Conservation (phyloP, 2,329 filamentous ascomycete species). For the Xylariaceae sp. region DNA sequence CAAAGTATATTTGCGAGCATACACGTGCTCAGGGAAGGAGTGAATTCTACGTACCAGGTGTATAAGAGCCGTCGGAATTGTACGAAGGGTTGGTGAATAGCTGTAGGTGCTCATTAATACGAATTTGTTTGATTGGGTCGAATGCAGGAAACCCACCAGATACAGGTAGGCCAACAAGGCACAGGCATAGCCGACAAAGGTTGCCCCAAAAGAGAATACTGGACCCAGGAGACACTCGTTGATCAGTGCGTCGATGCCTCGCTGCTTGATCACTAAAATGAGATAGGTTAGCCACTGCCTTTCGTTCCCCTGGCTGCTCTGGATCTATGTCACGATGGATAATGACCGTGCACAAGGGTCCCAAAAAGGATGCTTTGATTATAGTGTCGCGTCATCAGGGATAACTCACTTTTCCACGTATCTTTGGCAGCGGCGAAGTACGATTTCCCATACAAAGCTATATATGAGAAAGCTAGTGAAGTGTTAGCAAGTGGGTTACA, state of each 20-base stretch:
- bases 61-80: slow-evolving; percentile 21
- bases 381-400: too few relatives aligned
- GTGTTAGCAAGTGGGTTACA: too few relatives aligned
- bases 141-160: slow-evolving; percentile 72
- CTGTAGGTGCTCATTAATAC: slow-evolving; percentile 11
- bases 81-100: slow-evolving; percentile 23
- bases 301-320: too few relatives aligned
- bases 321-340: too few relatives aligned
- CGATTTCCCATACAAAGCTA: slow-evolving; percentile 85
- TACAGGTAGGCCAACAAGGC: slow-evolving; percentile 84
- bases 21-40: too few relatives aligned
- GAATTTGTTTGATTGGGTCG: not conserved
- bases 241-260: slow-evolving; percentile 83
- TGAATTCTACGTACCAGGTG: slow-evolving; percentile 19
- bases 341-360: too few relatives aligned
- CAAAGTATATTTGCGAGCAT: not conserved
- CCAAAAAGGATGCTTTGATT: too few relatives aligned
- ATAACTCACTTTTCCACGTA: slow-evolving; percentile 57
- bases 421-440: slow-evolving; percentile 86
- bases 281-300: too few relatives aligned
- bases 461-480: slow-evolving; percentile 91
- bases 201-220: slow-evolving; percentile 50
- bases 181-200: slow-evolving; percentile 80
- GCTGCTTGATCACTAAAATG: slow-evolving; percentile 69
- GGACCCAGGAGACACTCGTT: slow-evolving; percentile 82